A percentile compares a stretch with the other conserved stretches of the same genome.
Conservation (phyloP, 495 filamentous ascomycete species). For the Lophium mytilinum region DNA sequence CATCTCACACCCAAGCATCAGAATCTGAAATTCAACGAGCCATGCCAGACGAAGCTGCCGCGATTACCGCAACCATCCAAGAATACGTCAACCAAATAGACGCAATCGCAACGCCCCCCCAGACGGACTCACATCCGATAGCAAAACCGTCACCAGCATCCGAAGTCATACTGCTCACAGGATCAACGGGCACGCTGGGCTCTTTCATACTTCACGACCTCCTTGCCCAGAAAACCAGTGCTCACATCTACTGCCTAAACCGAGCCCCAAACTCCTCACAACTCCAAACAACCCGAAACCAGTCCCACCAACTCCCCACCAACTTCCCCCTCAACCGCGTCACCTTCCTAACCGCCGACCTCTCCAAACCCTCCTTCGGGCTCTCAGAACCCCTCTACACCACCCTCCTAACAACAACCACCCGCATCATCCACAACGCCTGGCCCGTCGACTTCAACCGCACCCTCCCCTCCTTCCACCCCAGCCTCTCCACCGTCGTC, state of each 20-base stretch:
- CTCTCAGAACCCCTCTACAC: not conserved
- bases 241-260: constrained; percentile 23
- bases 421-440: constrained; percentile 9
- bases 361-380: not conserved
- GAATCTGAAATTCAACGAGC: too few species aligned
- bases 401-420: not conserved
- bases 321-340: not conserved
- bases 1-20: too few species aligned
- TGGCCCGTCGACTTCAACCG: constrained; percentile 13
- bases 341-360: not conserved
- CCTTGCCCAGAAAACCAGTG: constrained; percentile 1
- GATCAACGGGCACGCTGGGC: constrained; percentile 33
- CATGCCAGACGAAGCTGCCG: too few species aligned
- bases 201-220: constrained; percentile 24
- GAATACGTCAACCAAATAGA: not conserved
- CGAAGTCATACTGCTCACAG: constrained; percentile 29
- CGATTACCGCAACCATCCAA: too few species aligned
- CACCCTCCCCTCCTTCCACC: constrained; percentile 5
- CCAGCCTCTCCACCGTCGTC: not conserved
- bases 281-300: not conserved
- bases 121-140: not conserved
- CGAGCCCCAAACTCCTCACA: not conserved
- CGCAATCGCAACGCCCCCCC: not conserved
- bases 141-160: not conserved
- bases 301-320: not conserved